phyloP scores from a whole-genome alignment of 805 yeast species.

The Candida germanica region DNA sequence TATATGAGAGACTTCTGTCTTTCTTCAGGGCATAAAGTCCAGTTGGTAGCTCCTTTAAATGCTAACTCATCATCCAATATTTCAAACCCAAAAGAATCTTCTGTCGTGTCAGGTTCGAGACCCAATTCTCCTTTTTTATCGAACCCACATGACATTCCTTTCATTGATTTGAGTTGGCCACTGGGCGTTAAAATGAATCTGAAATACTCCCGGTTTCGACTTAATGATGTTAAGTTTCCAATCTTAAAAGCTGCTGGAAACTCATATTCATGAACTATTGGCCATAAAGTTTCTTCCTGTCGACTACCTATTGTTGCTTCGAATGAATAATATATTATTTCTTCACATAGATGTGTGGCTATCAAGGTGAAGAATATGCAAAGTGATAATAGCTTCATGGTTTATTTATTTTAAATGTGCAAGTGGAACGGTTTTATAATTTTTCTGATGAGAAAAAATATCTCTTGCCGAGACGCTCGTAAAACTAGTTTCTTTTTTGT shows the following conservation, averaged over 20 bases:
- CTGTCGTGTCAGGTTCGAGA: background rate
- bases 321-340: background rate
- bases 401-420: no score
- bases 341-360: no score
- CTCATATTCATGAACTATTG: conserved; percentile 3
- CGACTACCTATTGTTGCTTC: background rate
- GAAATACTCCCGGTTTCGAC: background rate
- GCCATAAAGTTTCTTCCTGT: conserved; percentile 1
- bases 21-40: conserved; percentile 7
- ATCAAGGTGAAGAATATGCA: no score
- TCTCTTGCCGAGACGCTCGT: no score
- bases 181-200: conserved; percentile 4
- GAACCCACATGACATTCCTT: conserved; percentile 3
- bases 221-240: conserved; percentile 3
- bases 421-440: no score
- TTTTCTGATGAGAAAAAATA: no score
- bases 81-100: background rate
- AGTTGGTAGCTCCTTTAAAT: background rate
- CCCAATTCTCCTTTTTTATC: conserved; percentile 4
- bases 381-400: no score
- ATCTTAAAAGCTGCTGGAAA: conserved; percentile 2
- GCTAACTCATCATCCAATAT: conserved; percentile 1
- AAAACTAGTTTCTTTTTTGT: no score
- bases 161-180: conserved; percentile 1
- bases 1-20: background rate